Evolutionary conservation across 345 rosid species (phyloP), one percentile per base, ranked within the genome.

Genomic region (Punica granatum): DNA sequence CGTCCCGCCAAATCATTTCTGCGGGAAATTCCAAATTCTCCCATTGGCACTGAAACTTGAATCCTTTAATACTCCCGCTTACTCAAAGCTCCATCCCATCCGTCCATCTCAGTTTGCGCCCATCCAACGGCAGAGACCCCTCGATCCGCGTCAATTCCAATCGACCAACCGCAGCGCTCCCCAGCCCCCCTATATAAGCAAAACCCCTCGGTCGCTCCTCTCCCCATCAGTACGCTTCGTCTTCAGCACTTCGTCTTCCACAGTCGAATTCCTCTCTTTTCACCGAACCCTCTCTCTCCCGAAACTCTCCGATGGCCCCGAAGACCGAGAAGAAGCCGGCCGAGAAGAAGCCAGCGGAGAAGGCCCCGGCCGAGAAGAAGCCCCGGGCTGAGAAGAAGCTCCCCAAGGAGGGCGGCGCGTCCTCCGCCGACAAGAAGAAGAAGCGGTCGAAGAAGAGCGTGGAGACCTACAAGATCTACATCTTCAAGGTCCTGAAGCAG

Each of bases 401-500:
- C n/a, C 73, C 77, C 2, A 74, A 74, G 44, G 77, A 74, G 3
- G 77, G 61, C 21, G 53, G 34, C 61, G 33, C 61, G 1, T 12
- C 76, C 14, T 63, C 71, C 7, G 18, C 68, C 37, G 76, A 69
- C 66, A 69, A 74, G 73, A 74, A 74, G 77, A 74, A 69, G 77
- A 74, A 69, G 77, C 34, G 69, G 59, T 3, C 60, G 39, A 74
- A 64, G 77, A 74, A 74, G 73, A 56, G 43, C 62, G 66, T 74
- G 23, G 77, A 74, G 63, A 74, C 77, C 35, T 74, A 74, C 77
- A 74, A 74, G 77, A 74, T 74, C 72, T 74, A 74, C 69, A 74
- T 74, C 67, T 73, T 73, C 59, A 73, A 73, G 72, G 76, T 73
- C 48, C 36, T 68, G 69, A 73, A 73, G 65, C 76, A 73, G 68